Conservation (phyloP, 2,329 filamentous ascomycete species). For the Claviceps cyperi region DNA sequence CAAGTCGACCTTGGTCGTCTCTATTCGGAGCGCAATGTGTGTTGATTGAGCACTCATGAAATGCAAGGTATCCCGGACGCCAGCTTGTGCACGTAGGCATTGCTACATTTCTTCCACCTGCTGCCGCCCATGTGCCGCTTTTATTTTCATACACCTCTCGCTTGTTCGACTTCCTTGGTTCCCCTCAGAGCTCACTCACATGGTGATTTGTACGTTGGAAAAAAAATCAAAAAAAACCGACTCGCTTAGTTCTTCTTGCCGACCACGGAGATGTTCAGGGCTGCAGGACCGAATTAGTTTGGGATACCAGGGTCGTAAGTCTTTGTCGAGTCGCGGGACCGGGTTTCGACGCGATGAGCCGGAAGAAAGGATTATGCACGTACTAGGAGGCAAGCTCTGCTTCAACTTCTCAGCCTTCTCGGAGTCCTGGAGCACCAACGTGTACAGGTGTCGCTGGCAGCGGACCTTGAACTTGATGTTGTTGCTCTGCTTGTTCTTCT, state of each 20-base stretch:
- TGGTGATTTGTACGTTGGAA: neutral
- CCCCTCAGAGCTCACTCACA: no score
- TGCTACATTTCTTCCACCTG: constrained; percentile 14
- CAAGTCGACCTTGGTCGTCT: constrained; percentile 22
- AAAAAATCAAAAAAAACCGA: neutral
- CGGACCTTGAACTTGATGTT: constrained; percentile 99
- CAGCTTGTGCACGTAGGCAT: constrained; percentile 27
- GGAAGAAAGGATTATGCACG: constrained; percentile 21
- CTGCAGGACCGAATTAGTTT: constrained; percentile 14
- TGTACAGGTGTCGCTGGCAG: constrained; percentile 93
- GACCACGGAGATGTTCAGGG: constrained; percentile 38
- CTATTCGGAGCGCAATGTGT: constrained; percentile 18
- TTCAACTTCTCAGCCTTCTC: constrained; percentile 99
- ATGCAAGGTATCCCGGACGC: constrained; percentile 43
- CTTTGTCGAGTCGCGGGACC: no score
- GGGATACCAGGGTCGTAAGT: neutral
- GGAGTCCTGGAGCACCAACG: constrained; percentile 92
- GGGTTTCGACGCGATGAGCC: neutral
- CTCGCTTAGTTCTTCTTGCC: constrained; percentile 35
- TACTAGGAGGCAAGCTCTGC: constrained; percentile 97
- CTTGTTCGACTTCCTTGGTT: constrained; percentile 4
- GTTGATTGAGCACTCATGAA: constrained; percentile 25
- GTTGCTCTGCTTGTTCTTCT: constrained; percentile 83
- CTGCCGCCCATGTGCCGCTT: constrained; percentile 1
- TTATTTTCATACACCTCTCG: constrained; percentile 9